Evolutionary conservation across 2,329 filamentous ascomycete species (phyloP), one percentile per base, ranked within the genome.

Genomic region (Zopfia rhizophila): DNA sequence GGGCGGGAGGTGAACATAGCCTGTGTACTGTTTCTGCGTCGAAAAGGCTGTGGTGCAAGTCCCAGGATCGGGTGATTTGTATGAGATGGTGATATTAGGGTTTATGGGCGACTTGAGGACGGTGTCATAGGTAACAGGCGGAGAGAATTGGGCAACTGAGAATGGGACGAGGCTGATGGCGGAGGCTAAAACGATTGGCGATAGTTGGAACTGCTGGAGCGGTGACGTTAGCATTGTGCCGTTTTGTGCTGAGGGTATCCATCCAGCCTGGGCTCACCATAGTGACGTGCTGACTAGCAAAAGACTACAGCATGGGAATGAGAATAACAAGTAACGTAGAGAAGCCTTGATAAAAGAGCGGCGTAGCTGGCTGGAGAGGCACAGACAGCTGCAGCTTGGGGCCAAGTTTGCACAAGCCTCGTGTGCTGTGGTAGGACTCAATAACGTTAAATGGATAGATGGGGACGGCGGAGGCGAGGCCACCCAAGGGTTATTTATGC

Each of bases 21-120:
- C 87, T 3, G 85, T 83, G 62, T 86, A 88, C 66, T 90, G 87
- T 66, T 85, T 80, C 68, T 90, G 87, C 1, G 75, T 76, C 31
- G 77, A 64, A 59, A 88, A 88, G 6, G 81, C 82, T 1, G 87
- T 89, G 33, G 75, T 80, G 68, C 88, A 90, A 10, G 81, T 85
- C 32, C 82, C 83, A 6, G 75, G 67, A 4, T 82, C 78, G 3
- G 82, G 82, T 24, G 78, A 73, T 61, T 87, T 89, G 76, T 87
- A 91, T 43, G 82, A 81, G 63, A 90, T 82, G 47, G 82, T 85
- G 62, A 90, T 82, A 55, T 81, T 80, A 19, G 75, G 72, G 65
- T 89, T 78, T 56, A 88, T 74, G 3, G 86, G 83, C 13, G 87
- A 89, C 18, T 69, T 70, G 45, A 88, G 78, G 31, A 82, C 80